Evolutionary conservation across 257 asterid species (phyloP), one percentile per base, ranked within the genome.

Genomic region (Fraxinus anomala): DNA sequence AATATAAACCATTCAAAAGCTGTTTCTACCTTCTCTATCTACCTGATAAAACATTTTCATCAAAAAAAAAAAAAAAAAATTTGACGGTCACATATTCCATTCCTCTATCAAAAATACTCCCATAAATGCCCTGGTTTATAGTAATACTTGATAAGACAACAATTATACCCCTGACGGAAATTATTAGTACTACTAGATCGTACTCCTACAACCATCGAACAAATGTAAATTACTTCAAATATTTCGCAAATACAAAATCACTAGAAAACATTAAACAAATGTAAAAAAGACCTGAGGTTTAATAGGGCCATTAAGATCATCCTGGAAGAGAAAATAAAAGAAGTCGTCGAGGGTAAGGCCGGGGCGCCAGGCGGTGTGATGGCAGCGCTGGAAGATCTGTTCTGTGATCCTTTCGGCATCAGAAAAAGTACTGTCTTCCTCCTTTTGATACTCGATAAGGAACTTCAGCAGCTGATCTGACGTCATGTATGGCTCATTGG

Each of bases 291-390:
- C 99, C 98, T 86, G 80, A 10, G 89, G 44, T 61, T 54, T 81
- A 59, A 96, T 84, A 42, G 99, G 95, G 79, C 97, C 97, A 76
- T 96, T 96, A 82, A 96, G 95, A 83, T 93, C 97, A 73, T 91
- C 96, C 42, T 86, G 95, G 73, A 96, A 91, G 0, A 96, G 83
- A 78, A 80, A 96, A 84, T 87, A 82, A 66, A 93, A 92, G 80
- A 96, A 96, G 86, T 92, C 99, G 9, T 93, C 98, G 3, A 96
- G 87, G 40, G 70, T 72, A 71, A 96, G 80, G 33, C 77, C 81
- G 61, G 70, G 81, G 80, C 85, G 89, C 82, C 73, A 79, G 56
- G 81, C 79, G 77, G 87, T 63, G 78, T 87, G 90, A 80, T 88
- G 92, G 72, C 92, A 88, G n/a, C 85, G 83, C 21, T 77, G 83